These are phyloP conservation scores for Stentor roeselii DNA, from an alignment of 73 alveolate species.

Conservation along the genomic window DNA sequence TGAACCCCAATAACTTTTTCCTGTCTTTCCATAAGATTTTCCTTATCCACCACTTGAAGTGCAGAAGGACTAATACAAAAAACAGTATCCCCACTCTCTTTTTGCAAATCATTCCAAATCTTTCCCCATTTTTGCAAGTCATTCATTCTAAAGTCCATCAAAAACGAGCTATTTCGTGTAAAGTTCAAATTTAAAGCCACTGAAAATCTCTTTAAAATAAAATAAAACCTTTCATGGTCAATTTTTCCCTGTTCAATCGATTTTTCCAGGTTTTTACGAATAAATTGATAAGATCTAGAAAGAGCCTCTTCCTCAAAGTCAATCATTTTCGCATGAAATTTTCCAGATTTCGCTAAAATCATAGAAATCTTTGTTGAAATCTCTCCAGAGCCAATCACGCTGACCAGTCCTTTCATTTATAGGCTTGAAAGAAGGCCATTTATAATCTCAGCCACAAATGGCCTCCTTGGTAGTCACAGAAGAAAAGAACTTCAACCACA, in stretches of 20 bases:
- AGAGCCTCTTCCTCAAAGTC: constrained; percentile 4
- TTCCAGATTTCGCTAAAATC: background rate
- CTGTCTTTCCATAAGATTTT: too few relatives aligned
- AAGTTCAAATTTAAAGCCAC: background rate
- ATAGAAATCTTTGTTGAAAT: background rate
- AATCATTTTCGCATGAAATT: background rate
- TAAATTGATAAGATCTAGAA: background rate
- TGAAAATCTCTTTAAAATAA: background rate
- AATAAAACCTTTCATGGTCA: background rate
- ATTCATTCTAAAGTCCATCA: too few relatives aligned
- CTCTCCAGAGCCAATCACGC: background rate
- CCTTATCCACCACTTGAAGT: too few relatives aligned
- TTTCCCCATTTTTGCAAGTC: too few relatives aligned
- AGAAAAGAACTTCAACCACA: constrained; percentile 86
- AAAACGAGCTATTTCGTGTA: too few relatives aligned
- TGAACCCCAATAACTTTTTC: too few relatives aligned
- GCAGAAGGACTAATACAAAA: too few relatives aligned
- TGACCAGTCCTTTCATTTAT: background rate
- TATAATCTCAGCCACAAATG: constrained; percentile 21
- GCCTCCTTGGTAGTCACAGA: constrained; percentile 57
- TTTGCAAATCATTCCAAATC: too few relatives aligned
- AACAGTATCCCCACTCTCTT: too few relatives aligned
- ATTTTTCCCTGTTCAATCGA: too few relatives aligned
- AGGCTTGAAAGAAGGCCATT: background rate
- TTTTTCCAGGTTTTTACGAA: background rate